A percentile compares a stretch with the other conserved stretches of the same genome.
Evolutionary conservation across 768 basidiomycete genomes (phyloP).

Genomic region (Pleurotus giganteus): DNA sequence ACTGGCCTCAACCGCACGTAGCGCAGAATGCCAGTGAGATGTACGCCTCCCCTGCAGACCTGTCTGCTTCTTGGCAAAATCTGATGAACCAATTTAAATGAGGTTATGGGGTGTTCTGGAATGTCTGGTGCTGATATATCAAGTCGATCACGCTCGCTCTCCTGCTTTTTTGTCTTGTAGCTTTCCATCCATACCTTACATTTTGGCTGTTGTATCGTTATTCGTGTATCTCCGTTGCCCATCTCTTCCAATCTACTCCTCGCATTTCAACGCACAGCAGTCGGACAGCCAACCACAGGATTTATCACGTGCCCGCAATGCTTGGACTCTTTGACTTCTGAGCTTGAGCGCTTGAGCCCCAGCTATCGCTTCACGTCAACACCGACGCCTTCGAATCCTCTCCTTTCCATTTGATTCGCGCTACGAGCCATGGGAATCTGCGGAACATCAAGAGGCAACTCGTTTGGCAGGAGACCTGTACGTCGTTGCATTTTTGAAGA

Average conservation of each 20-base stretch:
- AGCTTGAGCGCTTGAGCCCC: too few relatives aligned
- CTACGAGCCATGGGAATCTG: constrained; percentile 7
- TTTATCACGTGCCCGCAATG: neutral
- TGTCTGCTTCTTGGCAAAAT: constrained; percentile 46
- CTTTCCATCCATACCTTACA: neutral
- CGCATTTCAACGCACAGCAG: neutral
- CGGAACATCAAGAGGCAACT: constrained; percentile 14
- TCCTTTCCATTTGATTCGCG: neutral
- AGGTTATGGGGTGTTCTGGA: neutral
- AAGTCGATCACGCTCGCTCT: neutral
- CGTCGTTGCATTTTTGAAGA: neutral
- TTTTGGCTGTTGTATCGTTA: neutral
- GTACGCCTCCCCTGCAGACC: constrained; percentile 26
- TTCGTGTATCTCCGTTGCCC: neutral
- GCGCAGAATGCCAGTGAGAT: neutral
- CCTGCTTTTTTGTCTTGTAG: neutral
- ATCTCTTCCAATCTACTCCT: neutral
- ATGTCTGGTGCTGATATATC: neutral
- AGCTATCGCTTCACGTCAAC: too few relatives aligned
- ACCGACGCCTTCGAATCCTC: neutral
- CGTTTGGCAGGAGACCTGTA: constrained; percentile 16
- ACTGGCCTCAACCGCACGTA: constrained; percentile 16
- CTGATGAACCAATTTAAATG: constrained; percentile 44
- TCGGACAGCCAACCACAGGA: neutral
- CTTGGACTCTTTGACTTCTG: too few relatives aligned